Conservation (phyloP, 306 rosid genomes). For the Cicer arietinum region DNA sequence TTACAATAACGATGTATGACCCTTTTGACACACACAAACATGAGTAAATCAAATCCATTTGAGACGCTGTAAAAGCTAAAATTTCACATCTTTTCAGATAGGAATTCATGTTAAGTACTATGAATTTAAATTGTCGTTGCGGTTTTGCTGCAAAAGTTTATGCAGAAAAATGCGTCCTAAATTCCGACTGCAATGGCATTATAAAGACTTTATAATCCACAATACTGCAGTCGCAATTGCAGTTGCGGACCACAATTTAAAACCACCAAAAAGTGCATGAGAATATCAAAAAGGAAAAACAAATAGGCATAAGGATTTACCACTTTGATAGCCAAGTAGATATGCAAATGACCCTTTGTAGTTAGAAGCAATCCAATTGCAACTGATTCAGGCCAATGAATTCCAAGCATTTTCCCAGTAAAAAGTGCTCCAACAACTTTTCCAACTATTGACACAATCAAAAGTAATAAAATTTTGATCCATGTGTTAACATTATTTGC, state of each 20-base stretch:
- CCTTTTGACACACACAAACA: no score
- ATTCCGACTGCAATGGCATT: no score
- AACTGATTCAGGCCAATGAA: conserved; percentile 81
- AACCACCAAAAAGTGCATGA: not conserved
- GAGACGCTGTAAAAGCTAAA: not conserved
- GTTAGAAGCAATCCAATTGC: conserved; percentile 85
- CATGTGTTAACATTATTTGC: conserved; percentile 52
- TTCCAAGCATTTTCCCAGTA: conserved; percentile 70
- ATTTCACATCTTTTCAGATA: not conserved
- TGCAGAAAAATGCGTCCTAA: no score
- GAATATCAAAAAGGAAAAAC: not conserved
- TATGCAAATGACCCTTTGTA: conserved; percentile 87
- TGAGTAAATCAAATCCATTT: no score
- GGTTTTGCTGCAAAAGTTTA: no score
- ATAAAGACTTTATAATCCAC: no score
- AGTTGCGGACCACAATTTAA: no score
- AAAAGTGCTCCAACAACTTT: conserved; percentile 72
- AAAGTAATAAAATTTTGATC: conserved; percentile 52
- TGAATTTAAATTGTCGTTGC: no score
- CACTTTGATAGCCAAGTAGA: conserved; percentile 73
- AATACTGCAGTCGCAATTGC: no score
- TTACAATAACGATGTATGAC: no score
- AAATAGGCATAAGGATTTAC: conserved; percentile 50
- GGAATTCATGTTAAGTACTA: not conserved
- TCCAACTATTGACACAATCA: conserved; percentile 51